Evolutionary conservation across 345 rosid genomes (phyloP), one percentile per base, ranked within the genome.

Genomic region (Populus pruinosa): DNA sequence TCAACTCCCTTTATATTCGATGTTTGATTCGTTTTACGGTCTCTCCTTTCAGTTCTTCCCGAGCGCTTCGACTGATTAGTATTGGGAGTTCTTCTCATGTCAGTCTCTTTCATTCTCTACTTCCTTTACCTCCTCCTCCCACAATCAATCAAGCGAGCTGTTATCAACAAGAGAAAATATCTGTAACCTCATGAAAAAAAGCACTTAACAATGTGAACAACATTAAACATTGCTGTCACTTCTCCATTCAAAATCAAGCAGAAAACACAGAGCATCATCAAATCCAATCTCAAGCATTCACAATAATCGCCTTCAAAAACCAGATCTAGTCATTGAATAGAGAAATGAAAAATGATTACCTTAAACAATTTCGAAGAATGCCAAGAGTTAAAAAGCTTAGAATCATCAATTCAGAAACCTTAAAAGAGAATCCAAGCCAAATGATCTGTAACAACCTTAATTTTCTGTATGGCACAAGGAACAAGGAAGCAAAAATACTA

Each of bases 51-150:
- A 44, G 83, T 74, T 82, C 81, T 91, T 65, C 81, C 91, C 14
- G 87, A 65, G 65, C 89, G 89, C 82, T 86, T 92, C 1, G 90
- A 79, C 82, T 87, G 93, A 36, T 76, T 85, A 85, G 59, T 79
- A 79, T 83, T 88, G 29, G 87, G 71, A 73, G 88, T 76, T 82
- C 88, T 87, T 82, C 82, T 90, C 91, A 85, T 91, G 59, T 85
- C 78, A 77, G 77, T 69, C 82, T 90, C 92, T 86, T 81, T 82
- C 87, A 89, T 87, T 65, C 50, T 79, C 66, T 2, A 53, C 31
- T 49, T n/a, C 29, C 25, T 79, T 75, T 50, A 73, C 78, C 65
- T 68, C 69, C 66, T 53, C 69, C 79, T 73, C 72, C 75, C 38
- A 72, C 67, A 50, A 75, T 23, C 71, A 77, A 76, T 41, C 44